A percentile compares a stretch with the other conserved stretches of the same genome.
phyloP scores from a whole-genome alignment of 2,329 filamentous ascomycete species.

The Chaetomiaceae sp. region DNA sequence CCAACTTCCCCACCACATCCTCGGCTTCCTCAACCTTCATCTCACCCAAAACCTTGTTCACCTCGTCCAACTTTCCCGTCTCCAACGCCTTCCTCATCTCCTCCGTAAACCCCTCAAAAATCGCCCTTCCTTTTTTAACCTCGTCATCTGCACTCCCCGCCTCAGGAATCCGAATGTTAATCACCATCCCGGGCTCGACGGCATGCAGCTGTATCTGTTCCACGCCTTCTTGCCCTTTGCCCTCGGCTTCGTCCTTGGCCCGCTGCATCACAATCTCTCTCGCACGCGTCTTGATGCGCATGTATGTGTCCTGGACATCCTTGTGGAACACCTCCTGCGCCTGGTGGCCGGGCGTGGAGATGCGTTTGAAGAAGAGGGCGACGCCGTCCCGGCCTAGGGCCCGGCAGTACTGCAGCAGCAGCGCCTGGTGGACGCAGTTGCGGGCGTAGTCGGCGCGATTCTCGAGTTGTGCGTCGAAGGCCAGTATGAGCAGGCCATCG shows the following conservation, averaged over 20 bases:
- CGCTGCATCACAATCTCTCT: constrained; percentile 62
- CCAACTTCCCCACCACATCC: constrained; percentile 70
- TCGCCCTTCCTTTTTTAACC: constrained; percentile 59
- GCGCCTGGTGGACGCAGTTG: constrained; percentile 87
- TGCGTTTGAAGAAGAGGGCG: constrained; percentile 89
- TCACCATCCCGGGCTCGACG: constrained; percentile 86
- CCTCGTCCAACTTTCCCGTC: constrained; percentile 81
- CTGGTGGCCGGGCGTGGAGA: constrained; percentile 84
- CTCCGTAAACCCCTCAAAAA: constrained; percentile 80
- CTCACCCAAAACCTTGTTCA: constrained; percentile 79
- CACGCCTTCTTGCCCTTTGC: constrained; percentile 55
- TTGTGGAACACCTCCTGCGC: constrained; percentile 87
- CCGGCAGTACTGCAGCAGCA: constrained; percentile 91
- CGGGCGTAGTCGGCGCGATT: constrained; percentile 70
- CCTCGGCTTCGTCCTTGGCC: constrained; percentile 44
- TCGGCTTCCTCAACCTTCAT: constrained; percentile 83
- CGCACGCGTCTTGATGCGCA: constrained; percentile 71
- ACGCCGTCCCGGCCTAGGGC: constrained; percentile 85
- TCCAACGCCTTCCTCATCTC: constrained; percentile 79
- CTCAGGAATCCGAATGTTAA: constrained; percentile 79
- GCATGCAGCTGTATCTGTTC: constrained; percentile 98
- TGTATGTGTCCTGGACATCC: constrained; percentile 86
- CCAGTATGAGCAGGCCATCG: constrained; percentile 84
- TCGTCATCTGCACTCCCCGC: constrained; percentile 62
- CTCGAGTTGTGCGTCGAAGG: constrained; percentile 82